Evolutionary conservation across 2,329 filamentous ascomycete species (phyloP), one percentile per base, ranked within the genome.

Genomic region (Cadophora sp.): DNA sequence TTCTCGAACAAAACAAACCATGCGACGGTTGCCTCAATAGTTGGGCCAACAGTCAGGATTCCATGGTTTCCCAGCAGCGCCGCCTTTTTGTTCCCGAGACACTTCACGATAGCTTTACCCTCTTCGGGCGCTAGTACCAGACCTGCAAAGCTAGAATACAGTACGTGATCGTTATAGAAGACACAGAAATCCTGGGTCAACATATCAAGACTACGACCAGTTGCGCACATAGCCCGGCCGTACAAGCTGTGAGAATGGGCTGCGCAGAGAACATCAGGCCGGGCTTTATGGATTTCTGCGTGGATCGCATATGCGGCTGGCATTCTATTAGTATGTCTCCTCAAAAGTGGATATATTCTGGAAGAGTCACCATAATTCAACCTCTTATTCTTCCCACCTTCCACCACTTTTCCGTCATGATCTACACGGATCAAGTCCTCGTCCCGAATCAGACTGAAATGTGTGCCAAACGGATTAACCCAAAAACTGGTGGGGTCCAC

Each of bases 351-450:
- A 34, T 5, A 34, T 34, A 11, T 34, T 5, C 5, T 11, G 11
- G 4, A 34, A 34, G 4, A 11, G 5, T 34, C 11, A 34, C 31
- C 31, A 34, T 34, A 34, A 34, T 34, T 34, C 31, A 34, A 34
- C 31, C 31, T 34, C 31, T 34, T 34, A 34, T 34, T 34, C 31
- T 75, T 88, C 86, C 88, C 89, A 2, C 89, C 88, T n/a, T 86
- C 88, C 27, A 92, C 84, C 31, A 91, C 83, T 19, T 85, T 79
- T 2, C 89, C 89, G 0, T 82, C 75, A 66, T 88, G 83, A 71
- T 89, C 82, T 1, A 91, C 88, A 19, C 85, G 86, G 65, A 92
- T 89, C 31, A 92, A 81, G 69, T 91, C 88, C 0, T 85, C 87
- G 0, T 83, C 85, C 87, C 58, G 69, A 37, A 73, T 65, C 12